Conservation (phyloP, 2,329 filamentous ascomycete genomes). For the Chalaropsis ovoidea region DNA sequence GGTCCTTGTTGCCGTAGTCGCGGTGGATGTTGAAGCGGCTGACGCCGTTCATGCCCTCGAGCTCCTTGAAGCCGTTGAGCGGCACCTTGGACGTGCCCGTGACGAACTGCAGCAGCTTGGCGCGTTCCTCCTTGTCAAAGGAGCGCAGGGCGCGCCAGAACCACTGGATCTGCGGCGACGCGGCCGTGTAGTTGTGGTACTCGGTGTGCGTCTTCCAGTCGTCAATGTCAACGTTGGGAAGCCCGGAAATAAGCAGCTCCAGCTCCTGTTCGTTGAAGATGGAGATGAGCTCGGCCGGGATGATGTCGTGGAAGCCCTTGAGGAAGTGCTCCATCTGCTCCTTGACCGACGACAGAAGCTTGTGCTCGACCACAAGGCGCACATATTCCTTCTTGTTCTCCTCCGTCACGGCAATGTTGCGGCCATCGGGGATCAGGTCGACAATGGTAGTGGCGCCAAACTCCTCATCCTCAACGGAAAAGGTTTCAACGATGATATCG, state of each 20-base stretch:
- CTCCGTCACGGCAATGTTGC: slow-evolving; percentile 86
- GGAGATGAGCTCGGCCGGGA: slow-evolving; percentile 82
- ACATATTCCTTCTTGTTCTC: slow-evolving; percentile 99
- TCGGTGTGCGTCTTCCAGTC: slow-evolving; percentile 99
- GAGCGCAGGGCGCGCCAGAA: slow-evolving; percentile 97
- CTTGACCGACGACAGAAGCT: slow-evolving; percentile 80
- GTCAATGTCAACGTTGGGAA: slow-evolving; percentile 94
- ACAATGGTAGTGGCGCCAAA: slow-evolving; percentile 84
- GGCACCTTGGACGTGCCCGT: slow-evolving; percentile 97
- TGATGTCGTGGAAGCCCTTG: slow-evolving; percentile 95
- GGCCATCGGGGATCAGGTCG: slow-evolving; percentile 77
- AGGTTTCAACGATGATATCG: slow-evolving; percentile 92
- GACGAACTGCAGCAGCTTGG: slow-evolving; percentile 94
- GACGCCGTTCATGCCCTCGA: slow-evolving; percentile 98
- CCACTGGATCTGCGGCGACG: slow-evolving; percentile 96
- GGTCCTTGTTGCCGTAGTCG: slow-evolving; percentile 92
- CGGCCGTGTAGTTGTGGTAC: slow-evolving; percentile 93
- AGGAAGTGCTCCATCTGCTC: slow-evolving; percentile 92
- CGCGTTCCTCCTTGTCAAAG: slow-evolving; percentile 97
- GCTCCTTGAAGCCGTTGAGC: slow-evolving; percentile 95
- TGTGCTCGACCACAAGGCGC: slow-evolving; percentile 86
- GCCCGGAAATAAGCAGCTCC: slow-evolving; percentile 87
- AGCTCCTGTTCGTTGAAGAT: slow-evolving; percentile 99
- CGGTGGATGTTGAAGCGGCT: slow-evolving; percentile 98
- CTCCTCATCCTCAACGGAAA: slow-evolving; percentile 85